phyloP scores from a whole-genome alignment of 1,139 yeast species.

The Diutina rugosa region DNA sequence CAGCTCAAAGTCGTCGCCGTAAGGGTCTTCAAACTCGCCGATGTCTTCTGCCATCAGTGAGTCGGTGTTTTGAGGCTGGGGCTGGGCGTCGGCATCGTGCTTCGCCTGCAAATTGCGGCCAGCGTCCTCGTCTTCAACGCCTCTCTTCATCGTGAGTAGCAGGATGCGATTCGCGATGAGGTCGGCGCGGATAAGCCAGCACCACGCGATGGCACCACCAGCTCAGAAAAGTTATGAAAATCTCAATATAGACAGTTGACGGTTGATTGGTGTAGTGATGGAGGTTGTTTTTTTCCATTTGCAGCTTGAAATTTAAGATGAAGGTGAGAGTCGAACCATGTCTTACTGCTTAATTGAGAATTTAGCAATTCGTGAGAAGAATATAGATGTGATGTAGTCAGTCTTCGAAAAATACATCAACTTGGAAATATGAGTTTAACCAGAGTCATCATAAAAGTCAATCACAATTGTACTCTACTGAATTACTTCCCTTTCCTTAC shows the following conservation, averaged over 20 bases:
- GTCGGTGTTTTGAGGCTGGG: constrained; percentile 7
- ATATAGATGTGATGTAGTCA: no score
- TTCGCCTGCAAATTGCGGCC: constrained; percentile 6
- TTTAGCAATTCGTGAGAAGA: no score
- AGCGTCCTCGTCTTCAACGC: background rate
- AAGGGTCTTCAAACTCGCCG: constrained; percentile 91
- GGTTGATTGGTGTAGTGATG: no score
- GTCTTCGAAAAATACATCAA: no score
- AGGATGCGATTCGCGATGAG: background rate
- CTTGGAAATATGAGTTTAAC: no score
- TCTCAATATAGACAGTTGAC: no score
- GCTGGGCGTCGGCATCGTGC: constrained; percentile 9
- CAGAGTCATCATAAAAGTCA: no score
- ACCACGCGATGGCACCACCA: background rate
- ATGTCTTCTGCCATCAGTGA: constrained; percentile 36
- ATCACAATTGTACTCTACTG: no score
- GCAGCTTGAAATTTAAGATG: background rate
- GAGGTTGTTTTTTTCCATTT: background rate
- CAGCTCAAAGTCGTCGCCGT: constrained; percentile 90
- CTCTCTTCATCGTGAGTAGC: background rate
- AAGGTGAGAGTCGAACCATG: background rate
- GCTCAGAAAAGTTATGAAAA: no score
- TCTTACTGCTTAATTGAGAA: background rate
- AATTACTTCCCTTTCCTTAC: background rate
- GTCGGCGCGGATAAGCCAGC: background rate